These are phyloP conservation scores for Nissolia schottii DNA, from an alignment of 306 rosid genomes.

Conservation along the genomic window DNA sequence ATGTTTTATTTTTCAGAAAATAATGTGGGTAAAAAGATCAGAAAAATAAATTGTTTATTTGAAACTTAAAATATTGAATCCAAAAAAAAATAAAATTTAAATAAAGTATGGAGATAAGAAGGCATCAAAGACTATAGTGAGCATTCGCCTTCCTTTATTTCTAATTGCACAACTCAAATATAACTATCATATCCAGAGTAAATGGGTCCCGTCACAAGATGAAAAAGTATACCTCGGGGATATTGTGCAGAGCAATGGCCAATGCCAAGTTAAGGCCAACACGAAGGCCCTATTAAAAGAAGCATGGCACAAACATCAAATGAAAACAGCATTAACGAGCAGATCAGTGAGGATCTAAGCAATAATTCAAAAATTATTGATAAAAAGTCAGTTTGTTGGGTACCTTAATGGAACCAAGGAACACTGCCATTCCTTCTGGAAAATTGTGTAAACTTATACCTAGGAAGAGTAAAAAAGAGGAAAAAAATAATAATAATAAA, in stretches of 20 bases:
- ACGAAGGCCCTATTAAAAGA: slow-evolving; percentile 72
- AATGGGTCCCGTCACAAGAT: not conserved
- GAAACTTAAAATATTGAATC: not conserved
- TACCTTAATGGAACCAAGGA: slow-evolving; percentile 98
- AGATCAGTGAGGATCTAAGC: not conserved
- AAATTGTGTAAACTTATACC: slow-evolving; percentile 98
- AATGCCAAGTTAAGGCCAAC: slow-evolving; percentile 94
- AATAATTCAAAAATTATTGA: slow-evolving; percentile 19
- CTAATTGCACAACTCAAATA: slow-evolving; percentile 13
- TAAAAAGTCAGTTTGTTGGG: slow-evolving; percentile 4
- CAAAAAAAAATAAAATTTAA: not conserved
- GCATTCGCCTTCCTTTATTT: not conserved
- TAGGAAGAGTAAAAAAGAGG: slow-evolving; percentile 11
- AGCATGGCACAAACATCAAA: slow-evolving; percentile 24
- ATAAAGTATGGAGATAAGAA: not conserved
- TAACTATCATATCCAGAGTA: not conserved
- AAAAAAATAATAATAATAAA: not conserved
- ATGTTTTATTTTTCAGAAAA: not conserved
- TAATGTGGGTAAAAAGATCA: not conserved
- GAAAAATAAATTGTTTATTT: not conserved
- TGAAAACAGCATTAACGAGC: slow-evolving; percentile 4
- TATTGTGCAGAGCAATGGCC: slow-evolving; percentile 98
- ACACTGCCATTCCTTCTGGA: slow-evolving; percentile 99
- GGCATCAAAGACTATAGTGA: not conserved
- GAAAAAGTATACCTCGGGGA: slow-evolving; percentile 81